Conservation (phyloP, 2,329 filamentous ascomycete genomes). For the Magnaporthiopsis poae region DNA sequence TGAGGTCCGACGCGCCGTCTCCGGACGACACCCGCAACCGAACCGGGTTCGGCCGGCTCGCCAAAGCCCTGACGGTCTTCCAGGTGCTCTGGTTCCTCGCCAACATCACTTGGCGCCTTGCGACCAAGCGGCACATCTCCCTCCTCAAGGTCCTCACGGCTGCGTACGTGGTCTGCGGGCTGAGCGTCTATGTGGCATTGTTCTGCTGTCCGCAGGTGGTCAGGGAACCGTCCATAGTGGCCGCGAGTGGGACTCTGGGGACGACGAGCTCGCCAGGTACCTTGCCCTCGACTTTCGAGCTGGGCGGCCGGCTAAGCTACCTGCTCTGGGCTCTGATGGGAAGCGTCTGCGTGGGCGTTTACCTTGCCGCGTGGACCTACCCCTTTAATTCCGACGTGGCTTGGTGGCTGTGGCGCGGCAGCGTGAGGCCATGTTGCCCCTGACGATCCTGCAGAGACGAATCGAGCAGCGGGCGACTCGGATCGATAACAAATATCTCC, state of each 20-base stretch:
- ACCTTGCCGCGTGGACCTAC: neutral
- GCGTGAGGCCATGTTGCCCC: neutral
- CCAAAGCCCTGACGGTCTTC: neutral
- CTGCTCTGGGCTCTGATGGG: neutral
- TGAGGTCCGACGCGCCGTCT: neutral
- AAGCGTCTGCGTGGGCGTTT: neutral
- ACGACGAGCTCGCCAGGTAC: neutral
- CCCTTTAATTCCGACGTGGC: neutral
- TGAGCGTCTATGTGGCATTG: neutral
- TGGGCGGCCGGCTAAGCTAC: neutral
- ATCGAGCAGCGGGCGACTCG: neutral
- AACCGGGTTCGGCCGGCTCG: neutral
- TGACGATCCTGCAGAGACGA: neutral
- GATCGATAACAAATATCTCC: neutral
- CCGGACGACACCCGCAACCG: neutral
- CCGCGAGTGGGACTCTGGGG: neutral
- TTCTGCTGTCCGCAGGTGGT: neutral
- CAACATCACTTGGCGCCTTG: neutral
- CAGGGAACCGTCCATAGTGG: neutral
- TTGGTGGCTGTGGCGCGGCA: neutral
- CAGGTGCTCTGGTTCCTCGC: neutral
- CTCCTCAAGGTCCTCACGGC: neutral
- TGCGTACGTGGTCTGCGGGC: neutral
- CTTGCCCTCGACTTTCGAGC: neutral
- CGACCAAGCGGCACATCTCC: neutral